Base-by-base conservation (phyloP, 768 basidiomycete species). In the Brasilioporus rufonigricans region DNA sequence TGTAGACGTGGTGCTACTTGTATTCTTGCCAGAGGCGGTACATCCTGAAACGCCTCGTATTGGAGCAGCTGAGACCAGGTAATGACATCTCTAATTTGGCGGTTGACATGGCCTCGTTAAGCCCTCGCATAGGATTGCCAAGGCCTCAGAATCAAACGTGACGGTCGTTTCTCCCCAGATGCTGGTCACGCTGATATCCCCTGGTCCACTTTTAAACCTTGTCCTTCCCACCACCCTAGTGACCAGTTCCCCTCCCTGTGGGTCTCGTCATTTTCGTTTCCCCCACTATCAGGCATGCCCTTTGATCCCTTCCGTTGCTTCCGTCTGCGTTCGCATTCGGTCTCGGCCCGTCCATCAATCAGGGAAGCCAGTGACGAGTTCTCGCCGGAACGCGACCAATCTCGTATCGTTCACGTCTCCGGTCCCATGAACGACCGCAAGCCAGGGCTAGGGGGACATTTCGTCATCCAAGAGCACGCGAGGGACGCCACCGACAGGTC, bases 301-400 rank as follows among this genome's bases (percentile, higher is more conserved):
- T 50, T 70, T 21, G 53, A 59, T 19, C 57, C 54, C 33, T 57
- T 68, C 52, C 68, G 62, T 18, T 70, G 61, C 19, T 45, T 68
- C 19, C 70, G 68, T 11, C 55, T 36, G 10, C 59, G 66, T 18
- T 41, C 56, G 18, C 26, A 18, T 18, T 32, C 43, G 3, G 31
- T 16, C 16, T 38, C 53, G n/a, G 10, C 27, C 14, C 39, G 11
- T 18, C 41, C 44, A 0, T 35, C 58, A 0, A 50, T 31, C n/a
- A 64, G 71, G 46, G 51, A 62, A 1, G 68, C 68, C 59, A 70
- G 49, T 13, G 70, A 70, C 19, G 53, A 47, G 11, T 62, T 58
- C 13, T 62, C 67, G 0, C 65, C 61, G 0, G 59, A 67, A 23
- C 50, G 40, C 31, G 46, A 26, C 39, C 46, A 10, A 6, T 48